Base-by-base conservation (phyloP, 129 eudicot species). In the Artemisia tridentata region DNA sequence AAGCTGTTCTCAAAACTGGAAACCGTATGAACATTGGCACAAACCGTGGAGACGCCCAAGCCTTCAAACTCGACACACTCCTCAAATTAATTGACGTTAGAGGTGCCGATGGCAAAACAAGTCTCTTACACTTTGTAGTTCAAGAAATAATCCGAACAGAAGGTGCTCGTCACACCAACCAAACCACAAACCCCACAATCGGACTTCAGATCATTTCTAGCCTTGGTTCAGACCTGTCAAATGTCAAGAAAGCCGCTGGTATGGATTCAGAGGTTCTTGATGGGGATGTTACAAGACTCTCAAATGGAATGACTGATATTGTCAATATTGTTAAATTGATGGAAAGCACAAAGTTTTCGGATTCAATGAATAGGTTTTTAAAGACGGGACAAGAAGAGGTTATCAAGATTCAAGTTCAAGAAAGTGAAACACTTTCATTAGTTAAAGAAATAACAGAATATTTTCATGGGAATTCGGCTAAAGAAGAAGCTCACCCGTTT, bases 21-120 rank as follows among this genome's bases (percentile, higher is more conserved):
- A 95, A 95, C 84, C 97, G 97, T 41, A 95, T 95, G 99, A 95
- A 95, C 51, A 84, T 90, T 15, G 99, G 97, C 41, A 95, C 97
- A 62, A 90, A 95, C 54, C 91, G 99, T 2, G 99, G 97, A 0
- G 97, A 90, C 43, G 97, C 96, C 11, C 95, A 86, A 19, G 99
- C 99, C 11, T 95, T 95, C 80, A 90, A 95, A 75, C 99, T 95
- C 10, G 99, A 95, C 78, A 88, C 99, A 9, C 96, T 95, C 57
- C 91, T 87, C 69, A 95, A 88, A 86, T 96, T 95, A 20, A 89
- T 88, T 0, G 97, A 95, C 65, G 81, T 95, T 43, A 95, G 88
- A 75, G 97, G 99, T 0, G 91, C 91, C 0, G 99, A 90, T 75
- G 99, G 96, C 29, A 95, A 95, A 80, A 95, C 99, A 3, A 87